A percentile compares a stretch with the other conserved stretches of the same genome.
These are phyloP conservation scores for Yarrowia galli DNA, from an alignment of 1,139 yeast species.

Conservation along the genomic window DNA sequence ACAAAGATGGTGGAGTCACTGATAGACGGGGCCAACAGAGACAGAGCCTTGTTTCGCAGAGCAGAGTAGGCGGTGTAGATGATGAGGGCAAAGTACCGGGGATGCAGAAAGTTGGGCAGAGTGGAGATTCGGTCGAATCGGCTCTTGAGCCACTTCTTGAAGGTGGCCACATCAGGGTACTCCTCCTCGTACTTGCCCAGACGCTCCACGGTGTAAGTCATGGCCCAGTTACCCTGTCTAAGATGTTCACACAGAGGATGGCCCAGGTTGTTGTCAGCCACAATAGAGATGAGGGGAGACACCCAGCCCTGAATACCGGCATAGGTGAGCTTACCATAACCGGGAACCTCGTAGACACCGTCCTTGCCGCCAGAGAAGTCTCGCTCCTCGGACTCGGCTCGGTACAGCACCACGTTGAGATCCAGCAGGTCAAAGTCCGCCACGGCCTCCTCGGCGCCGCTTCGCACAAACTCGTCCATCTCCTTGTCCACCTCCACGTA, in stretches of 20 bases:
- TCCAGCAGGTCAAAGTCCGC: slow-evolving; percentile 66
- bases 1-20: slow-evolving; percentile 73
- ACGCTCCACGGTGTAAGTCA: slow-evolving; percentile 74
- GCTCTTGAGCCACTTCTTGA: slow-evolving; percentile 71
- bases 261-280: slow-evolving; percentile 76
- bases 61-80: slow-evolving; percentile 86
- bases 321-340: slow-evolving; percentile 73
- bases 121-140: slow-evolving; percentile 69
- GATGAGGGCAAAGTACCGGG: slow-evolving; percentile 83
- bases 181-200: slow-evolving; percentile 61
- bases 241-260: slow-evolving; percentile 84
- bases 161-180: slow-evolving; percentile 58
- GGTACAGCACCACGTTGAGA: slow-evolving; percentile 75
- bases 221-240: slow-evolving; percentile 87
- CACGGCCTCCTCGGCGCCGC: slow-evolving; percentile 81
- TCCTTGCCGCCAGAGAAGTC: slow-evolving; percentile 75
- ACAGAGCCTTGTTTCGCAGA: slow-evolving; percentile 69
- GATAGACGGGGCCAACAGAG: slow-evolving; percentile 61
- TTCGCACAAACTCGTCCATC: slow-evolving; percentile 68
- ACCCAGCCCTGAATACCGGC: slow-evolving; percentile 97
- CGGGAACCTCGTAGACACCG: slow-evolving; percentile 79
- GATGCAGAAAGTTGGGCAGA: slow-evolving; percentile 81
- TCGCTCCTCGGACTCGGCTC: slow-evolving; percentile 86
- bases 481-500: slow-evolving; percentile 63
- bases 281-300: slow-evolving; percentile 67